Conservation (phyloP, 2,329 filamentous ascomycete species). For the Neofusicoccum kwambonambiense region DNA sequence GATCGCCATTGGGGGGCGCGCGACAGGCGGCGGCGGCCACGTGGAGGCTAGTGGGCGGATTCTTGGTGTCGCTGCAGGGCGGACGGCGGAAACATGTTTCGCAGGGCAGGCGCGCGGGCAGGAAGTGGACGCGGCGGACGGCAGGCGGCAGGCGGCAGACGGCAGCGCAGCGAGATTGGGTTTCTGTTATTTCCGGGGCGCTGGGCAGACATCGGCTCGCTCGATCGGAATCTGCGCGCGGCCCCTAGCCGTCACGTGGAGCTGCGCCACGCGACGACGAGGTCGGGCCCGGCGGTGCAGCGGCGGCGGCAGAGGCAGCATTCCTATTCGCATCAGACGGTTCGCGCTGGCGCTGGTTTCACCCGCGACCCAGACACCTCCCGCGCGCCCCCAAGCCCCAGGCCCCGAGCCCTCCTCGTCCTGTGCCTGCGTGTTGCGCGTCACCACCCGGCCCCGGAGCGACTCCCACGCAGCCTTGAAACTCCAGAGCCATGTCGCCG, state of each 20-base stretch:
- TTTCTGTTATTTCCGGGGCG: not conserved
- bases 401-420: not conserved
- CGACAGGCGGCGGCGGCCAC: not conserved
- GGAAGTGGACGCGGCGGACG: not conserved
- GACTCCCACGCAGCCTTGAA: not conserved
- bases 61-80: too few species aligned
- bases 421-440: not conserved
- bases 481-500: constrained; percentile 5
- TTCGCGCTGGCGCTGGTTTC: not conserved
- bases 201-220: not conserved
- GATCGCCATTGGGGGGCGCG: not conserved
- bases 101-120: not conserved
- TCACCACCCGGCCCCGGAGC: not conserved
- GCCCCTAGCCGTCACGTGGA: not conserved
- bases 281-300: not conserved
- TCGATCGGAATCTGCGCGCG: too few species aligned
- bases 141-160: not conserved
- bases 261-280: not conserved
- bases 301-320: not conserved
- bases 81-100: not conserved
- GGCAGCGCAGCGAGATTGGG: not conserved
- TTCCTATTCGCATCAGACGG: not conserved
- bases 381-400: not conserved
- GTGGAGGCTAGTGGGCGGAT: not conserved
- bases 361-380: not conserved